Percentiles rank a stretch among this genome's conserved stretches.
Evolutionary conservation across 306 rosid species (phyloP).

Genomic region (Rosa lucieae): DNA sequence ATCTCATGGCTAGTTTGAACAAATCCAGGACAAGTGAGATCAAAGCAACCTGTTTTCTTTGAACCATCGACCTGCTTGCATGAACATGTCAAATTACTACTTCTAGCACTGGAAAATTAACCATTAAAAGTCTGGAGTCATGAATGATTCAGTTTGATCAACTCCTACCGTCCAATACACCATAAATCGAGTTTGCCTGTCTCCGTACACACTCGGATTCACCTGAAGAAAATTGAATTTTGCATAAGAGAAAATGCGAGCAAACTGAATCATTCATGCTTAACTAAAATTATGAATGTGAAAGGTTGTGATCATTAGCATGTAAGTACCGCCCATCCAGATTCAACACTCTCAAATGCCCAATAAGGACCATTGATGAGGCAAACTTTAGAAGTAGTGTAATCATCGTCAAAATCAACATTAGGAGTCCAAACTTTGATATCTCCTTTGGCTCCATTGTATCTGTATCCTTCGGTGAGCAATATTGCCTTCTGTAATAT

Average conservation of each 20-base stretch:
- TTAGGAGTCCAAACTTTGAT: slow-evolving; percentile 31
- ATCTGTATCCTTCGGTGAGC: slow-evolving; percentile 30
- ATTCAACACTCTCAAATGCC: slow-evolving; percentile 27
- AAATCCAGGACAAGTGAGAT: slow-evolving; percentile 38
- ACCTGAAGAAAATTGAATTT: slow-evolving; percentile 20
- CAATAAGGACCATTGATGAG: slow-evolving; percentile 27
- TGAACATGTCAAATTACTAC: not conserved
- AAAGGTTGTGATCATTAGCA: not conserved
- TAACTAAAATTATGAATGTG: not conserved
- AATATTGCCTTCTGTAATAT: slow-evolving; percentile 30
- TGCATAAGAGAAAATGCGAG: not conserved
- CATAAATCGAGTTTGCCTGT: slow-evolving; percentile 32
- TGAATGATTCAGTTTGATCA: not conserved
- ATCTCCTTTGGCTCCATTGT: slow-evolving; percentile 36
- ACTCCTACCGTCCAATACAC: slow-evolving; percentile 37
- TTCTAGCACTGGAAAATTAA: not conserved
- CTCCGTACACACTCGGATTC: slow-evolving; percentile 35
- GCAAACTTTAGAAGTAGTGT: slow-evolving; percentile 29
- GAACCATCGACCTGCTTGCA: slow-evolving; percentile 28
- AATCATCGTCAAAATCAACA: slow-evolving; percentile 35
- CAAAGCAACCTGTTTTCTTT: slow-evolving; percentile 36
- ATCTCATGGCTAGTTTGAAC: slow-evolving; percentile 32
- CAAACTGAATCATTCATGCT: too few relatives aligned
- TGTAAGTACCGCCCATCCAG: slow-evolving; percentile 37
- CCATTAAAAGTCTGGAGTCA: not conserved